These are phyloP conservation scores for Rhodosporidiobolus sp. DNA, from an alignment of 768 basidiomycete genomes.

Conservation along the genomic window DNA sequence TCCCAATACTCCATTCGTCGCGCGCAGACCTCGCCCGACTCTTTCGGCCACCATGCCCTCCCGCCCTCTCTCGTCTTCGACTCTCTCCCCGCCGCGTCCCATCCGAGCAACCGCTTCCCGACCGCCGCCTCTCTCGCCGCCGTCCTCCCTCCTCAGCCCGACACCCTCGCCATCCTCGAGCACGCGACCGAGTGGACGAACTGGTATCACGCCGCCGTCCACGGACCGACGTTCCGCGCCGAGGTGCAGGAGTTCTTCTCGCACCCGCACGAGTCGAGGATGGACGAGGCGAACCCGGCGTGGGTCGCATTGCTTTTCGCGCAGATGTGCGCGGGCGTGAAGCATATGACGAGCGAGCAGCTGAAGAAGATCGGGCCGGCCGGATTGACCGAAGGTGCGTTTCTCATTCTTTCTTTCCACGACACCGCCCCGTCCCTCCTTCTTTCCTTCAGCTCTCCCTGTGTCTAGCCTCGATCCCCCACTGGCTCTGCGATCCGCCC, in stretches of 20 bases:
- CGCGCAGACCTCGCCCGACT: background rate
- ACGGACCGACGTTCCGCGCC: conserved; percentile 8
- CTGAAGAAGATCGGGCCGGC: background rate
- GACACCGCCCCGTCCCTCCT: too few relatives aligned
- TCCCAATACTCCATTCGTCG: background rate
- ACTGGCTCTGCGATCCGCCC: too few relatives aligned
- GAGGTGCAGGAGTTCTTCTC: conserved; percentile 14
- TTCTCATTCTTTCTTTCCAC: background rate
- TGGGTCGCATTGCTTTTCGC: conserved; percentile 19
- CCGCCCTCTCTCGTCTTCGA: conserved; percentile 1
- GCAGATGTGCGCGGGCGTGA: conserved; percentile 1
- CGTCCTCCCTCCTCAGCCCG: background rate
- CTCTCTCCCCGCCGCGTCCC: background rate
- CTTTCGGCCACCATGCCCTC: background rate
- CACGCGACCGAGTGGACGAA: conserved; percentile 1
- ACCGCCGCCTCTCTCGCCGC: conserved; percentile 1
- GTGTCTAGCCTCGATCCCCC: too few relatives aligned
- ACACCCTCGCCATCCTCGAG: background rate
- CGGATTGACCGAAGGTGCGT: conserved; percentile 1
- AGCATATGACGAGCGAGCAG: conserved; percentile 13
- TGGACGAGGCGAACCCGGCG: conserved; percentile 3
- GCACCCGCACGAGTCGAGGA: background rate
- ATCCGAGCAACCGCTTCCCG: background rate
- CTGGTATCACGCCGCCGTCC: conserved; percentile 13
- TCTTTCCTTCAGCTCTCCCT: background rate